Conservation (phyloP, 1,139 yeast species). For the Trichomonascaceae sp. region DNA sequence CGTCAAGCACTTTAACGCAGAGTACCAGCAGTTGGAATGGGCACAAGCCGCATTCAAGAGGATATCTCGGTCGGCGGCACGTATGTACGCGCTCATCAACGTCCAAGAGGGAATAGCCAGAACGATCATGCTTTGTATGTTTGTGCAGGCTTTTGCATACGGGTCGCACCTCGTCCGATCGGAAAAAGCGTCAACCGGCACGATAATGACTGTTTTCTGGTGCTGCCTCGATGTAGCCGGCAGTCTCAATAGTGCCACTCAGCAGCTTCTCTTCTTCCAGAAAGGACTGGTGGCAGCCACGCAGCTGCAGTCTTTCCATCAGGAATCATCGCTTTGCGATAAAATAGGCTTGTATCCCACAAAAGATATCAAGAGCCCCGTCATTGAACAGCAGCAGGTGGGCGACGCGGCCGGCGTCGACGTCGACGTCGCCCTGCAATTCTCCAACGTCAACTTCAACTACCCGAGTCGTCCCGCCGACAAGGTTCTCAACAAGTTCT, state of each 20-base stretch:
- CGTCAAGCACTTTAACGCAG: constrained; percentile 51
- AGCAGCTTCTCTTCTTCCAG: constrained; percentile 14
- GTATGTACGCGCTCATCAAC: constrained; percentile 36
- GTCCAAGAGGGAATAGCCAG: constrained; percentile 48
- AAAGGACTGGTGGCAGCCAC: constrained; percentile 17
- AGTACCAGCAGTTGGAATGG: constrained; percentile 33
- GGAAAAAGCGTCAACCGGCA: constrained; percentile 39
- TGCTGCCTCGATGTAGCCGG: constrained; percentile 63
- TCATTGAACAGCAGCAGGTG: too few relatives aligned
- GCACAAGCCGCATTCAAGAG: constrained; percentile 34
- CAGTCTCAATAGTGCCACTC: constrained; percentile 26
- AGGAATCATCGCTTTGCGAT: constrained; percentile 6
- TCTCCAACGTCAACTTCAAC: constrained; percentile 25
- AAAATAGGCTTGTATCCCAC: constrained; percentile 5
- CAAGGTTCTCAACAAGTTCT: constrained; percentile 34
- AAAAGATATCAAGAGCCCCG: constrained; percentile 1
- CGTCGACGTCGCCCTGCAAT: constrained; percentile 2
- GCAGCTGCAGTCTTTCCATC: constrained; percentile 8
- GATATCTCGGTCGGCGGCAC: constrained; percentile 38
- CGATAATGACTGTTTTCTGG: constrained; percentile 71
- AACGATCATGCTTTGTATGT: constrained; percentile 51
- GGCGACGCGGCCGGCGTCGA: not conserved
- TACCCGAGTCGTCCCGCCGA: constrained; percentile 16
- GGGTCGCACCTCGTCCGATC: constrained; percentile 53
- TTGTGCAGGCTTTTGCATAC: constrained; percentile 87